Evolutionary conservation across 2,329 filamentous ascomycete genomes (phyloP).

Genomic region (Monilinia polystroma): DNA sequence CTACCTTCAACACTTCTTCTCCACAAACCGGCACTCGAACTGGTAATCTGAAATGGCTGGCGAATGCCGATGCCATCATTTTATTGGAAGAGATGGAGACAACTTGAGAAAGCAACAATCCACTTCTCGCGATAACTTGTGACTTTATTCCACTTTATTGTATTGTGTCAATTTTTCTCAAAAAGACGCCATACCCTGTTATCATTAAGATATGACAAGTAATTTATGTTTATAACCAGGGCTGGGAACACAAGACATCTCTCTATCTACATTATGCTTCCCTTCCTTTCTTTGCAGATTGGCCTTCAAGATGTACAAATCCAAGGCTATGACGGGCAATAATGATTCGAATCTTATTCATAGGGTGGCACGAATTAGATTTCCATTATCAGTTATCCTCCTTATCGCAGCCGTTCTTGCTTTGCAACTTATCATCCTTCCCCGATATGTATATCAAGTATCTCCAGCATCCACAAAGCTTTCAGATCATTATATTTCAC

Average conservation of each 20-base stretch:
- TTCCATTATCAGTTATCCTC: constrained; percentile 32
- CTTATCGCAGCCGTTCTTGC: constrained; percentile 28
- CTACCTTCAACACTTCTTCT: no score
- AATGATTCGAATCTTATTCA: neutral
- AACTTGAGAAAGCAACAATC: no score
- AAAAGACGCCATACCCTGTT: neutral
- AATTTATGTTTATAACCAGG: neutral
- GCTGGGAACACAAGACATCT: neutral
- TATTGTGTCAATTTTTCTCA: neutral
- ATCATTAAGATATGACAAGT: neutral
- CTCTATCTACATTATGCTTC: neutral
- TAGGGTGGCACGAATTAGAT: constrained; percentile 19
- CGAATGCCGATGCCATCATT: no score
- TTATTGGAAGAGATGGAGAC: no score
- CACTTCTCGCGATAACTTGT: neutral
- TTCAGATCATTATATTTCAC: constrained; percentile 30
- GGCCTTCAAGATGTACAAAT: constrained; percentile 19
- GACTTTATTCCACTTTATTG: neutral
- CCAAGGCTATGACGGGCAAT: neutral
- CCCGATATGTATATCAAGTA: constrained; percentile 30
- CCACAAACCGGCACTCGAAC: no score
- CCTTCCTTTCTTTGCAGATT: neutral
- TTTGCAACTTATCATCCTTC: constrained; percentile 35
- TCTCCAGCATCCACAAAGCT: constrained; percentile 28
- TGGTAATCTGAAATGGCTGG: no score